Conservation (phyloP, 2,329 filamentous ascomycete species). For the Colletotrichum lini region DNA sequence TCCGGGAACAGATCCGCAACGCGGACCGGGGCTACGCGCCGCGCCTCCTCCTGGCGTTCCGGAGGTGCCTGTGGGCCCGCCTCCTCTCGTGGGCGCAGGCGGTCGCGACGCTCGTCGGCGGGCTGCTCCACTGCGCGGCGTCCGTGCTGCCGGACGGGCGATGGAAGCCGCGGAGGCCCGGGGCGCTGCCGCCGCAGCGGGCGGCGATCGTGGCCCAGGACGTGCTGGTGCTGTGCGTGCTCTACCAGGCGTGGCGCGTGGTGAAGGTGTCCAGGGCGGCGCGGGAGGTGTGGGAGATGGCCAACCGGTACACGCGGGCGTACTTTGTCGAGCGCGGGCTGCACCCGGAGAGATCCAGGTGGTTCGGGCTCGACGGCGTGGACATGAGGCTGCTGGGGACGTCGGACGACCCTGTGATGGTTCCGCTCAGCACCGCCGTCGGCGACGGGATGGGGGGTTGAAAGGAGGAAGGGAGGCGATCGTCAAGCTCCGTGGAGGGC, state of each 20-base stretch:
- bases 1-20: slow-evolving; percentile 7
- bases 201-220: slow-evolving; percentile 12
- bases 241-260: slow-evolving; percentile 1
- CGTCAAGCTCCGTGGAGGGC: no score
- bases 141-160: background rate
- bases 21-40: background rate
- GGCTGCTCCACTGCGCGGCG: background rate
- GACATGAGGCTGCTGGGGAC: slow-evolving; percentile 11
- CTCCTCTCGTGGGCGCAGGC: background rate
- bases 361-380: slow-evolving; percentile 1
- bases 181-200: slow-evolving; percentile 7
- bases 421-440: background rate
- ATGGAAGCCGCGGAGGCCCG: background rate
- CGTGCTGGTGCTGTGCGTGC: background rate
- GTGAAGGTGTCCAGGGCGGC: slow-evolving; percentile 8
- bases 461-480: background rate
- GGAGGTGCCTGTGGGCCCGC: background rate
- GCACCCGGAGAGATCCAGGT: background rate
- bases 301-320: slow-evolving; percentile 29
- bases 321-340: slow-evolving; percentile 26
- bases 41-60: slow-evolving; percentile 3
- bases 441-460: background rate
- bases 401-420: background rate
- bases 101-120: no score
- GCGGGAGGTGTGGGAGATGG: slow-evolving; percentile 18